Evolutionary conservation across 768 basidiomycete species (phyloP).

Genomic region (Rubroboletus satanas): DNA sequence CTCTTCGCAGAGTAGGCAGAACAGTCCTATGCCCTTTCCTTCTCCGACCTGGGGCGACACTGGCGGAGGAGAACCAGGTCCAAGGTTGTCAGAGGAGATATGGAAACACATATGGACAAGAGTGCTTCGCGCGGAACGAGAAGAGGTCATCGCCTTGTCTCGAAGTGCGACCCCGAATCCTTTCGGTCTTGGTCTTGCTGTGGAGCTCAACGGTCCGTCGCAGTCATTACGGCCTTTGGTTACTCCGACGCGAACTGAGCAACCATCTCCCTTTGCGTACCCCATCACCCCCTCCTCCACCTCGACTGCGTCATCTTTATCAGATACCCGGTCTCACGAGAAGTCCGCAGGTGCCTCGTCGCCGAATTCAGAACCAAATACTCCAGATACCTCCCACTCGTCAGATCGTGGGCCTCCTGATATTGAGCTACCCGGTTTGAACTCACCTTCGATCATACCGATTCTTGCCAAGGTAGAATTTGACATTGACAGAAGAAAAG

Average conservation of each 20-base stretch:
- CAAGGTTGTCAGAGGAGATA: constrained; percentile 79
- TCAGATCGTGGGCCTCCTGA: constrained; percentile 40
- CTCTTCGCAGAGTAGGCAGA: constrained; percentile 20
- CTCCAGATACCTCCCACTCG: constrained; percentile 51
- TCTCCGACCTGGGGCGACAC: constrained; percentile 22
- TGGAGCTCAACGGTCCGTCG: constrained; percentile 31
- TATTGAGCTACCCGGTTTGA: constrained; percentile 64
- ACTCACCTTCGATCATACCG: constrained; percentile 63
- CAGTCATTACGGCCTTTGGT: constrained; percentile 44
- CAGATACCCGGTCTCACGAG: constrained; percentile 43
- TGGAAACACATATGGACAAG: constrained; percentile 86
- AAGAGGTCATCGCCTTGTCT: constrained; percentile 33
- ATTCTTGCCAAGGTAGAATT: constrained; percentile 95
- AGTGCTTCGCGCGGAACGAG: constrained; percentile 60
- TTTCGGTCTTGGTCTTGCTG: constrained; percentile 43
- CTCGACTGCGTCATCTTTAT: constrained; percentile 49
- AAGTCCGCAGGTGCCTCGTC: constrained; percentile 50
- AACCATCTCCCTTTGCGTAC: constrained; percentile 33
- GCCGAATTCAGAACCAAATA: constrained; percentile 42
- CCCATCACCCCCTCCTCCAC: constrained; percentile 42
- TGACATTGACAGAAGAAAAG: constrained; percentile 79
- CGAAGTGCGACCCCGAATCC: constrained; percentile 37
- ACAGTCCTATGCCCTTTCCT: constrained; percentile 16
- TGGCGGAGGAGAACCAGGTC: constrained; percentile 59
- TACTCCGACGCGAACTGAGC: constrained; percentile 40